Conservation (phyloP, 1,284 basidiomycete species). For the Cutaneotrichosporon spelunceum region DNA sequence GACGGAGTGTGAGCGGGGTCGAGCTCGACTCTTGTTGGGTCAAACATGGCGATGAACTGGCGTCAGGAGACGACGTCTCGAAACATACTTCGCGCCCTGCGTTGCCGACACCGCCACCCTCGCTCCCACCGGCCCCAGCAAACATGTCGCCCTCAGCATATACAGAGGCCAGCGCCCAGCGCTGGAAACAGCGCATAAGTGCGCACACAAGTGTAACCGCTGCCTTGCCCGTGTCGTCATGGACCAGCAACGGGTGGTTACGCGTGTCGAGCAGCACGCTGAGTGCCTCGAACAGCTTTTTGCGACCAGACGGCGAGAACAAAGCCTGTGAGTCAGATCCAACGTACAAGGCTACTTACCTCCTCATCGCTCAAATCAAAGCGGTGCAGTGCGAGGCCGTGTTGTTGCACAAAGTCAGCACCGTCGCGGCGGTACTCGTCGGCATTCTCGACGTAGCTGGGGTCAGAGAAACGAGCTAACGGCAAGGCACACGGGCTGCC, state of each 20-base stretch:
- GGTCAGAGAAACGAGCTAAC: not conserved
- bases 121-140: constrained; percentile 48
- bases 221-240: constrained; percentile 49
- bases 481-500: not conserved
- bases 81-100: constrained; percentile 42
- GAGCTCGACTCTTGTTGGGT: constrained; percentile 34
- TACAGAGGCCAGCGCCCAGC: constrained; percentile 45
- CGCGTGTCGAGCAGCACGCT: constrained; percentile 37
- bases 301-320: constrained; percentile 27
- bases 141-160: constrained; percentile 50
- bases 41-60: constrained; percentile 49
- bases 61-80: not conserved
- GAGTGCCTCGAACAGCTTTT: constrained; percentile 27
- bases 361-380: constrained; percentile 42
- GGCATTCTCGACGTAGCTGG: constrained; percentile 41
- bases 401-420: constrained; percentile 35
- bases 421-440: constrained; percentile 46
- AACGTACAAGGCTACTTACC: constrained; percentile 6
- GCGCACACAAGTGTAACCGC: constrained; percentile 40
- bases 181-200: constrained; percentile 41
- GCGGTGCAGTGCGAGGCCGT: constrained; percentile 31
- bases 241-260: constrained; percentile 45
- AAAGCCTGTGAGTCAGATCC: constrained; percentile 22
- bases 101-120: constrained; percentile 45
- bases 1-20: constrained; percentile 30